These are phyloP conservation scores for Calonectria ilicicola DNA, from an alignment of 2,329 filamentous ascomycete species.

Conservation along the genomic window DNA sequence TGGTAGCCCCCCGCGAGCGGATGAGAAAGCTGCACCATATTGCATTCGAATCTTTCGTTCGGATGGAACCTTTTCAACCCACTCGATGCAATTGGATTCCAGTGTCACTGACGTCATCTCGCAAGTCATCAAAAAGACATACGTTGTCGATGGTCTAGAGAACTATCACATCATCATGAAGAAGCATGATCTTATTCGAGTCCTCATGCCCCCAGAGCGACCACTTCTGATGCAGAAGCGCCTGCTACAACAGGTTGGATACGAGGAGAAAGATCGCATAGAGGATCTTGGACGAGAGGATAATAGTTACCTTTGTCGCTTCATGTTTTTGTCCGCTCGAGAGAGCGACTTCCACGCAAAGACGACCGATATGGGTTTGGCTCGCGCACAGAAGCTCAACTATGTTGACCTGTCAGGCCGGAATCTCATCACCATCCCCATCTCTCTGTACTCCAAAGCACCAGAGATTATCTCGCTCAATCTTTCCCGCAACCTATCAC, in stretches of 20 bases:
- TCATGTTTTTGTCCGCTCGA: conserved; percentile 92
- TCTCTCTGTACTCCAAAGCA: conserved; percentile 91
- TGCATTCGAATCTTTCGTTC: conserved; percentile 96
- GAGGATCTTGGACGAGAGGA: conserved; percentile 97
- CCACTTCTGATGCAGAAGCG: conserved; percentile 93
- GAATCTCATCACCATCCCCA: conserved; percentile 94
- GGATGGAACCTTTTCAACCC: conserved; percentile 93
- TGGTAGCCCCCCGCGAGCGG: conserved; percentile 74
- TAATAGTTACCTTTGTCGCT: conserved; percentile 96
- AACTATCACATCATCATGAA: conserved; percentile 97
- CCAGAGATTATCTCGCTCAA: conserved; percentile 95
- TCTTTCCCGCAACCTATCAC: conserved; percentile 88
- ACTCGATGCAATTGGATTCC: conserved; percentile 86
- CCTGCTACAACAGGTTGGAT: conserved; percentile 91
- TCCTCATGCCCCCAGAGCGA: conserved; percentile 81
- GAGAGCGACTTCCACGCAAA: conserved; percentile 81
- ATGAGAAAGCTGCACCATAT: conserved; percentile 82
- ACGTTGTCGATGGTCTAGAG: conserved; percentile 87
- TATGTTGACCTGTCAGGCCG: conserved; percentile 92
- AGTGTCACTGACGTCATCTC: conserved; percentile 88
- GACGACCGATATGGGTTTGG: conserved; percentile 81
- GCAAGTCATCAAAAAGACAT: conserved; percentile 95
- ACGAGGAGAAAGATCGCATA: conserved; percentile 85
- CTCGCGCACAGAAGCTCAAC: conserved; percentile 89
- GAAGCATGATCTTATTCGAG: conserved; percentile 89